Base-by-base conservation (phyloP, 1,284 basidiomycete genomes). In the Cystobasidium pallidum region DNA sequence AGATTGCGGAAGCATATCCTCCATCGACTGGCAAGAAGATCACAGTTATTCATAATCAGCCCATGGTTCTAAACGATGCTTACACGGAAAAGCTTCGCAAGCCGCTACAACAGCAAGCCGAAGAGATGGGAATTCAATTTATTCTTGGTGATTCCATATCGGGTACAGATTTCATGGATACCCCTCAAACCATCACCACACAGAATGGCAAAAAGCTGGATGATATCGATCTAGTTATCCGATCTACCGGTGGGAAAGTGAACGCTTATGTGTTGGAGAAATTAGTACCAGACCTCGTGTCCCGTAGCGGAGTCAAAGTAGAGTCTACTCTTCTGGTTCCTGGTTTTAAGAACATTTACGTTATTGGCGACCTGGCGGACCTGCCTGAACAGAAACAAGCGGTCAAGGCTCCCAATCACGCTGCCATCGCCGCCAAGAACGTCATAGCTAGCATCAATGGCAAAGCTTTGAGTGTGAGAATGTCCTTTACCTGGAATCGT, bases 301-400 rank as follows among this genome's bases (percentile, higher is more conserved):
- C 49, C 7, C 28, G 57, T 19, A 64, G 24, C 28, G 68, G 68
- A n/a, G 61, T 71, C 28, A 71, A 71, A 26, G 68, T 71, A 30
- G 51, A 64, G 39, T 61, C 68, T 15, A 71, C 68, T 0, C 51
- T 71, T 32, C 68, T 55, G 26, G 21, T 71, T 11, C 41, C 45
- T 15, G 68, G 59, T 21, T 47, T n/a, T 51, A 51, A 54, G 43
- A 71, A 64, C 51, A 64, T 71, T 32, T 71, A 51, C 30, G 68
- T 47, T n/a, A 45, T 64, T 51, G 68, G 68, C 0, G 68, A 71
- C 51, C 13, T 71, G 24, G 68, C 68, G 30, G 68, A 71, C 51
- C 68, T 71, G 21, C 61, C 68, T n/a, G 68, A 64, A 47, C 68
- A 71, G 61, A 71, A 71, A 49, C 59, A 63, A 34, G 68, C 68